These are phyloP conservation scores for Beauveria varroae DNA, from an alignment of 2,329 filamentous ascomycete species.

Conservation along the genomic window DNA sequence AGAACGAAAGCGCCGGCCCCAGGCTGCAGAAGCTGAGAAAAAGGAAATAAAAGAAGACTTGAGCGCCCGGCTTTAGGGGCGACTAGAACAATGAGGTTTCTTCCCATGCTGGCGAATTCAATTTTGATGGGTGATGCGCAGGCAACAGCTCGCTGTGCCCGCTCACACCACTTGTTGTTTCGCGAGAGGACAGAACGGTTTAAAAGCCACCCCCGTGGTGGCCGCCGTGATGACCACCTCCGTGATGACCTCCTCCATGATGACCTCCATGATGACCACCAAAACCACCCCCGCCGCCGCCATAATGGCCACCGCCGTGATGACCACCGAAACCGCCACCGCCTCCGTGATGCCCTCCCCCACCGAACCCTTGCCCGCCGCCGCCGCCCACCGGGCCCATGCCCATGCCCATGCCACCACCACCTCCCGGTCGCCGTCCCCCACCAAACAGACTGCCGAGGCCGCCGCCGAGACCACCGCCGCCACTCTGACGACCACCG, in stretches of 20 bases:
- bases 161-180: neutral
- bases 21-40: neutral
- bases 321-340: neutral
- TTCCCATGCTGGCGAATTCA: too few species aligned
- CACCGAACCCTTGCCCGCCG: too few species aligned
- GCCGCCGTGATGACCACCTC: neutral
- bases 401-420: neutral
- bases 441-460: neutral
- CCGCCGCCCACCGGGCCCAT: neutral
- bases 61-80: too few species aligned
- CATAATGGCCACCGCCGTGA: neutral
- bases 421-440: neutral
- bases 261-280: neutral
- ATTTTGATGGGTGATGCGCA: too few species aligned
- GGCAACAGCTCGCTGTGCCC: too few species aligned
- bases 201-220: neutral
- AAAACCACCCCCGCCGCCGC: neutral
- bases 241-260: neutral
- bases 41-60: neutral
- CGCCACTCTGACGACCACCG: neutral
- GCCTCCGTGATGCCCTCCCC: neutral
- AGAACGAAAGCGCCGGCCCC: neutral
- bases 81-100: too few species aligned
- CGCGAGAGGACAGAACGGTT: neutral
- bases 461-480: neutral